Conservation (phyloP, 1,139 yeast species). For the Blastobotrys malaysiensis region DNA sequence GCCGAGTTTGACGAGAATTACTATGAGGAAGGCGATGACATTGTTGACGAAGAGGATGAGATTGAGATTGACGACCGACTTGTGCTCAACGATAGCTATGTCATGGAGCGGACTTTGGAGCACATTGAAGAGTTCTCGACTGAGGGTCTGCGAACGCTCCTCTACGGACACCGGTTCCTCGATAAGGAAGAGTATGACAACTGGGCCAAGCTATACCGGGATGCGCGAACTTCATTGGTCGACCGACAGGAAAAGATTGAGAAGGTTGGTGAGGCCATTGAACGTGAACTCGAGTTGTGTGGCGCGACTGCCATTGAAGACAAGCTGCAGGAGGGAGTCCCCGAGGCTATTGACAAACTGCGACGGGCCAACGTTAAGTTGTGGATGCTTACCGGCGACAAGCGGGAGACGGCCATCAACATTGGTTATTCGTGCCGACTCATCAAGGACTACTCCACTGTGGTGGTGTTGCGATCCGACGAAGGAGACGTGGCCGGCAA, state of each 20-base stretch:
- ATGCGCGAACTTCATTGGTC: slow-evolving; percentile 70
- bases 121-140: slow-evolving; percentile 92
- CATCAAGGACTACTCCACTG: slow-evolving; percentile 88
- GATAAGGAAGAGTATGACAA: slow-evolving; percentile 49
- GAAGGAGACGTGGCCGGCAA: slow-evolving; percentile 42
- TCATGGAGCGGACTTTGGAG: slow-evolving; percentile 77
- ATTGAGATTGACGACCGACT: slow-evolving; percentile 53
- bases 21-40: slow-evolving; percentile 18
- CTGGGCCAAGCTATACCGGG: slow-evolving; percentile 65
- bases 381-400: slow-evolving; percentile 99
- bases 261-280: slow-evolving; percentile 65
- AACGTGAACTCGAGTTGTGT: slow-evolving; percentile 55
- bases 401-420: slow-evolving; percentile 94
- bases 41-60: slow-evolving; percentile 31
- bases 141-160: slow-evolving; percentile 85
- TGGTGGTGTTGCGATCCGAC: slow-evolving; percentile 65
- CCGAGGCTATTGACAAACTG: slow-evolving; percentile 86
- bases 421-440: slow-evolving; percentile 93
- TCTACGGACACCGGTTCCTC: slow-evolving; percentile 77
- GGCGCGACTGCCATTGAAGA: slow-evolving; percentile 99
- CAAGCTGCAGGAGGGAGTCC: slow-evolving; percentile 91
- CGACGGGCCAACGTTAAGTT: slow-evolving; percentile 88
- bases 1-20: neutral
- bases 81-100: slow-evolving; percentile 67
- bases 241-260: slow-evolving; percentile 67